A percentile compares a stretch with the other conserved stretches of the same genome.
Evolutionary conservation across 2,329 filamentous ascomycete species (phyloP).

Genomic region (Nemania sp.): DNA sequence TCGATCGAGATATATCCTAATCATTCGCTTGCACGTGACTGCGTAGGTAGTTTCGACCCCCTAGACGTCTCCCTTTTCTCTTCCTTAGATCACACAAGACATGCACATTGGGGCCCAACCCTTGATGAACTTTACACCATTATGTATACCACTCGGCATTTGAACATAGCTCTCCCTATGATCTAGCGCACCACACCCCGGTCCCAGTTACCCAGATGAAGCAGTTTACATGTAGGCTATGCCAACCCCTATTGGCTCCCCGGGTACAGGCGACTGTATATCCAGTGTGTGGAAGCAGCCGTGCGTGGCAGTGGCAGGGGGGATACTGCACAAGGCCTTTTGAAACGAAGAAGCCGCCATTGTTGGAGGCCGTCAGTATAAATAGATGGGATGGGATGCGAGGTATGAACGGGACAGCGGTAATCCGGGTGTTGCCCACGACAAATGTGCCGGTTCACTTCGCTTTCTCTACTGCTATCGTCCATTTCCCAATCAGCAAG

Average conservation of each 20-base stretch:
- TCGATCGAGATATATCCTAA: conserved; percentile 21
- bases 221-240: conserved; percentile 15
- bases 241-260: conserved; percentile 30
- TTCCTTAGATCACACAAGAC: conserved; percentile 25
- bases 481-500: no score
- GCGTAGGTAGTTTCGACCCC: conserved; percentile 28
- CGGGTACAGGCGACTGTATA: conserved; percentile 20
- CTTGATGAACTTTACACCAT: conserved; percentile 11
- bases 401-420: no score
- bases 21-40: conserved; percentile 18
- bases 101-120: conserved; percentile 21
- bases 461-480: no score
- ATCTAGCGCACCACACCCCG: conserved; percentile 15
- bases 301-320: conserved; percentile 29
- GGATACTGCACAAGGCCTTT: conserved; percentile 19
- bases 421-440: no score
- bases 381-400: conserved; percentile 31
- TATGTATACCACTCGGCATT: conserved; percentile 3
- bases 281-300: conserved; percentile 20
- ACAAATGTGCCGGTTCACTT: not conserved
- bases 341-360: no score
- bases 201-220: conserved; percentile 10
- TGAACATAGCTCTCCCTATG: conserved; percentile 15
- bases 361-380: no score
- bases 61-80: conserved; percentile 26